Conservation (phyloP, 768 basidiomycete genomes). For the Dentipellis fragilis region DNA sequence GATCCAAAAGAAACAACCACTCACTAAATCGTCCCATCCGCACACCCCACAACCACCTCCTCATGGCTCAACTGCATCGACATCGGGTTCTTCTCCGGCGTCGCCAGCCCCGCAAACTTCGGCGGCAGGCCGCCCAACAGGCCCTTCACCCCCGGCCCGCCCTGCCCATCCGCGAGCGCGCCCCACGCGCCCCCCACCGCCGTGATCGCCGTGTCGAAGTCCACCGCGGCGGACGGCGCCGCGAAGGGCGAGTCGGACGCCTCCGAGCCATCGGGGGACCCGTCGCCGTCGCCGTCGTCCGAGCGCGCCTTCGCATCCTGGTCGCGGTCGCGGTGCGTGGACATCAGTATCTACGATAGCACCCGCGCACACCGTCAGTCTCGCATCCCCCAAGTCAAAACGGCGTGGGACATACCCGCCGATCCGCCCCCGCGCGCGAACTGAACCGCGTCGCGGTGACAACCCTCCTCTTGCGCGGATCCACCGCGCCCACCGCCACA, state of each 20-base stretch:
- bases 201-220: conserved; percentile 57
- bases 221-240: conserved; percentile 31
- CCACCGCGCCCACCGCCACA: conserved; percentile 82
- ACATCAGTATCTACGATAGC: conserved; percentile 71
- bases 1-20: conserved; percentile 20
- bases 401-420: conserved; percentile 52
- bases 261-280: background rate
- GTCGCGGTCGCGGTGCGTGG: conserved; percentile 63
- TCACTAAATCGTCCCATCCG: conserved; percentile 87
- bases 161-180: conserved; percentile 41
- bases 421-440: conserved; percentile 69
- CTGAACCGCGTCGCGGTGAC: conserved; percentile 86
- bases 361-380: too few species aligned
- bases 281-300: conserved; percentile 15
- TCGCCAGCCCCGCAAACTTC: conserved; percentile 72
- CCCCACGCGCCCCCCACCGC: conserved; percentile 69
- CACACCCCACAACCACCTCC: conserved; percentile 85
- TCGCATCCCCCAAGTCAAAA: too few species aligned
- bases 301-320: conserved; percentile 16
- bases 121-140: conserved; percentile 49
- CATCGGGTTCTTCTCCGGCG: conserved; percentile 91
- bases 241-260: background rate
- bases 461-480: conserved; percentile 73
- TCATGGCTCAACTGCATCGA: conserved; percentile 88
- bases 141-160: conserved; percentile 40